Conservation (phyloP, 2,329 filamentous ascomycete species). For the Incumbomyces lentus region DNA sequence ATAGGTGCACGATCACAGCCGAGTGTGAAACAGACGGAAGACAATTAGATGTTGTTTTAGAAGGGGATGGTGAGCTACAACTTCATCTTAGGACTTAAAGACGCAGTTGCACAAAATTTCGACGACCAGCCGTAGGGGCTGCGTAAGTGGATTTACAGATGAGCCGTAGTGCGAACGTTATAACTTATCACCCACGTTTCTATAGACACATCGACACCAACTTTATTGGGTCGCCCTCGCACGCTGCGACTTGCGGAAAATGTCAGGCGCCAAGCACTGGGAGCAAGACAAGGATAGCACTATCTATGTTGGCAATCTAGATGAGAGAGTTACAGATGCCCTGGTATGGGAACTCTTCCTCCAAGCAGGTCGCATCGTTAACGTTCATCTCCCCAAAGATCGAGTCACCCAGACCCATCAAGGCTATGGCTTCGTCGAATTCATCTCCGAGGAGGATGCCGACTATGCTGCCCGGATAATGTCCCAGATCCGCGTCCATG, state of each 20-base stretch:
- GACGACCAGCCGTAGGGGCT: too few relatives aligned
- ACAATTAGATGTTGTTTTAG: not conserved
- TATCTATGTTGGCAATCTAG: conserved; percentile 95
- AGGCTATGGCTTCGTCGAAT: conserved; percentile 98
- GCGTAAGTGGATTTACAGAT: too few relatives aligned
- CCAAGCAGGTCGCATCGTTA: conserved; percentile 92
- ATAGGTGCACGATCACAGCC: not conserved
- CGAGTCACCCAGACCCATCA: conserved; percentile 94
- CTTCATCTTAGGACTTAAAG: not conserved
- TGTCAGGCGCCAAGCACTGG: conserved; percentile 70
- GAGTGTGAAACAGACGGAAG: conserved; percentile 2
- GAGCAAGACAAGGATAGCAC: conserved; percentile 98
- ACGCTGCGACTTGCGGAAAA: conserved; percentile 24
- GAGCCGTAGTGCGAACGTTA: too few relatives aligned
- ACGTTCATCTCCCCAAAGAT: conserved; percentile 96
- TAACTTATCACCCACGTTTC: too few relatives aligned
- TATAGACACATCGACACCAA: not conserved
- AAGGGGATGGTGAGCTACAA: too few relatives aligned
- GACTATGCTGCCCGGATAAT: conserved; percentile 95
- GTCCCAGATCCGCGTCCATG: conserved; percentile 88
- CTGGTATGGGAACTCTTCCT: conserved; percentile 97
- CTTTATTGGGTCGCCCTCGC: not conserved
- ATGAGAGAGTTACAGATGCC: conserved; percentile 84
- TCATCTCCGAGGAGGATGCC: conserved; percentile 86
- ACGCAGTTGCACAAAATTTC: not conserved